Percentiles rank a stretch among this genome's conserved stretches.
Conservation (phyloP, 352 stramenopile genomes). For the Phytophthora cactorum region DNA sequence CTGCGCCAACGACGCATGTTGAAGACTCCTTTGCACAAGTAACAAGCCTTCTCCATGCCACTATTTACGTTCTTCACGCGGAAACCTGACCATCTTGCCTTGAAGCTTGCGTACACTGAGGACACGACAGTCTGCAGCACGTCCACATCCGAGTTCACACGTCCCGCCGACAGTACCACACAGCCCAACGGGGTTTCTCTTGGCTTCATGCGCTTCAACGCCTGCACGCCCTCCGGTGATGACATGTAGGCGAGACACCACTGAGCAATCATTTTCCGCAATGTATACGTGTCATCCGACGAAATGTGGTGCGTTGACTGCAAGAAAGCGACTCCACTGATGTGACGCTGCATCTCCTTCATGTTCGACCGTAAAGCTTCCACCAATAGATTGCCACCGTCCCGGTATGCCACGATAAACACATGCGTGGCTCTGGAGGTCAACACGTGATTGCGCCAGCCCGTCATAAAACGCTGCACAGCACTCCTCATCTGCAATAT, state of each 20-base stretch:
- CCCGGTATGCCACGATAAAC: constrained; percentile 68
- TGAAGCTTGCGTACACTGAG: constrained; percentile 73
- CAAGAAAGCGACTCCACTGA: constrained; percentile 73
- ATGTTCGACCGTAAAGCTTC: constrained; percentile 61
- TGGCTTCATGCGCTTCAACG: constrained; percentile 63
- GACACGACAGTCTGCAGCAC: constrained; percentile 57
- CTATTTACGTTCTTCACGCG: constrained; percentile 76
- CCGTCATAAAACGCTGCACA: constrained; percentile 68
- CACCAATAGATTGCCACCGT: constrained; percentile 60
- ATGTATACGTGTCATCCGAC: constrained; percentile 59
- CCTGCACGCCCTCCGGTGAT: constrained; percentile 36
- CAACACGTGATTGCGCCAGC: constrained; percentile 73
- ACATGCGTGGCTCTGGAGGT: constrained; percentile 71
- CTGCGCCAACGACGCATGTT: constrained; percentile 79
- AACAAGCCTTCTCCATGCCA: constrained; percentile 74
- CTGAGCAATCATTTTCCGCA: constrained; percentile 75
- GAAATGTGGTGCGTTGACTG: constrained; percentile 69
- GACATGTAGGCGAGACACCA: constrained; percentile 69
- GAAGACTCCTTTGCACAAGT: constrained; percentile 68
- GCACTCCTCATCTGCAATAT: constrained; percentile 56
- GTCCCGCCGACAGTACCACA: constrained; percentile 54
- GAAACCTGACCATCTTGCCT: constrained; percentile 76
- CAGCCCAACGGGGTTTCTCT: constrained; percentile 64
- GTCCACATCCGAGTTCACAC: constrained; percentile 52
- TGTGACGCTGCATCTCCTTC: constrained; percentile 70